Conservation (phyloP, 2,329 filamentous ascomycete genomes). For the Talaromyces sp. region DNA sequence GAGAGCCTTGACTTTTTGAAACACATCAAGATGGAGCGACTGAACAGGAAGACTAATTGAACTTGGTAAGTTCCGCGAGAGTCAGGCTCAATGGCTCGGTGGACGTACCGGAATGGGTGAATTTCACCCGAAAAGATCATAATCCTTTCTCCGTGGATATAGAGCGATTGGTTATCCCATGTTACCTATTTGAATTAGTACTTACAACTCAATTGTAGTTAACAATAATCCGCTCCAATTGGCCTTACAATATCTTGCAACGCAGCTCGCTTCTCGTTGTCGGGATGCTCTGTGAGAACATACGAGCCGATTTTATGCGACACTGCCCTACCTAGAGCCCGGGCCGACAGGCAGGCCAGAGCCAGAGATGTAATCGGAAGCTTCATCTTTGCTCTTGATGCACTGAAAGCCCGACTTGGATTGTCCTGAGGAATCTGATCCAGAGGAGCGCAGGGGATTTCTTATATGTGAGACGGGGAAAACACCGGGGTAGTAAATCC, state of each 20-base stretch:
- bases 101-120: conserved; percentile 56
- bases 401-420: background rate
- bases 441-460: background rate
- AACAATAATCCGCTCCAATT: background rate
- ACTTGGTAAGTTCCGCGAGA: background rate
- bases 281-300: conserved; percentile 37
- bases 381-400: conserved; percentile 29
- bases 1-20: conserved; percentile 76
- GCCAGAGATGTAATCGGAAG: conserved; percentile 26
- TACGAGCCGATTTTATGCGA: conserved; percentile 46
- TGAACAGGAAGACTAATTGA: conserved; percentile 52
- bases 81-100: background rate
- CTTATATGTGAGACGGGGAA: background rate
- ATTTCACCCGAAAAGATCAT: conserved; percentile 70
- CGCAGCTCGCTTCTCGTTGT: conserved; percentile 40
- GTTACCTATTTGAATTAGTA: conserved; percentile 44
- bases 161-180: conserved; percentile 68
- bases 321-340: conserved; percentile 44
- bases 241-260: conserved; percentile 52
- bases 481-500: background rate
- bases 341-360: conserved; percentile 36
- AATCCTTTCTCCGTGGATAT: conserved; percentile 63
- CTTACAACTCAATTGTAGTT: background rate
- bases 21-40: conserved; percentile 63
- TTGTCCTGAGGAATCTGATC: background rate